Evolutionary conservation across 192 early-diverging fungal species (phyloP), one percentile per base, ranked within the genome.

Genomic region (Linnemannia schmuckeri): DNA sequence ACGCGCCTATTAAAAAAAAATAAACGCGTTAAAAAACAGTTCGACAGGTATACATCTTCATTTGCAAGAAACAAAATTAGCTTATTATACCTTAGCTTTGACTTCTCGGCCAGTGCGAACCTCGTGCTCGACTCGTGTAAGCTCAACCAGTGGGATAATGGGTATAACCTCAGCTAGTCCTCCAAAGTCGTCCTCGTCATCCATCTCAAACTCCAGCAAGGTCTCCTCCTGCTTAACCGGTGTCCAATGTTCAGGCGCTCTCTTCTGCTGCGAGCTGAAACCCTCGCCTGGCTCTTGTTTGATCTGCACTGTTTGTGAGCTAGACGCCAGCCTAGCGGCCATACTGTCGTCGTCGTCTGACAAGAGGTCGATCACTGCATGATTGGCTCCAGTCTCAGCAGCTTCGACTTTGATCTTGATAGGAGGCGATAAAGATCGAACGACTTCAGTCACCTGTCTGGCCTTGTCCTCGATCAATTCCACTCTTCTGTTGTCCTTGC

Each of bases 141-240:
- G 46, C 4, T 70, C 79, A 4, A 87, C 85, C 9, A 75, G 55
- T 0, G 79, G 76, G 6, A 75, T 42, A 40, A 74, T n/a, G 17
- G 30, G 41, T 10, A 55, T 42, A 0, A 75, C 41, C 44, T 78
- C 79, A 22, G 33, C 27, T 1, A 87, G 33, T 1, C 72, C 72
- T 35, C 83, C 79, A 77, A 81, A 81, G 35, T 87, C 85, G 15
- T 69, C 79, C 22, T 78, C 79, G 54, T 81, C 79, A 27, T 87
- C 80, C 79, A 87, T 81, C 27, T 87, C 85, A 41, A 87, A 81
- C 68, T 87, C 85, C 40, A 87, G 13, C 41, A 87, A 41, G 3
- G 79, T 81, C n/a, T 81, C 85, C 18, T 87, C 85, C 20, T 78
- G 69, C n/a, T 87, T 87, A 46, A 81, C 49, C 30, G 27, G 15